Evolutionary conservation across 805 yeast genomes (phyloP), one percentile per base, ranked within the genome.

Genomic region (Kuraishia hungarica): DNA sequence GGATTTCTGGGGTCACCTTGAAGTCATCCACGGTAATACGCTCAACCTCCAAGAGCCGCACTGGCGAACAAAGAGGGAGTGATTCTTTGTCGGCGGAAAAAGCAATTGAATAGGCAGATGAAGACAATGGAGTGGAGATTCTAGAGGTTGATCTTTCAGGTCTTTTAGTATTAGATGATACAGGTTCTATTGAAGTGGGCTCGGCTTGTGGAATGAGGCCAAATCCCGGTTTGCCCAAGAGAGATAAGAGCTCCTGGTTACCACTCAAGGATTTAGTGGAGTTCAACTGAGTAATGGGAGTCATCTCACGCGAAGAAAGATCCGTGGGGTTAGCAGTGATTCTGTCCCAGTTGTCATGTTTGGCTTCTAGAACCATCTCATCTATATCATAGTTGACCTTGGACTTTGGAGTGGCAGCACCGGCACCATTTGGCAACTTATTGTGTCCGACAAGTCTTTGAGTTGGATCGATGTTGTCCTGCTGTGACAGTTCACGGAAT

Each of bases 41-140:
- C 66, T 89, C 93, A 51, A 90, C 80, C 58, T 89, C 96, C 7
- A 86, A 71, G 55, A 90, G 69, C 67, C 92, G 96, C 2, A 89
- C 80, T 1, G 96, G 90, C 1, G 92, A 81, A 17, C 91, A 86
- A 54, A 82, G 71, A 2, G 89, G 86, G 2, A 85, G 64, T 1
- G 68, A 54, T n/a, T 66, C 70, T 1, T 66, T 58, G 43, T 55
- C 58, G 7, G 57, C 58, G 17, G 53, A 53, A 49, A 67, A 57
- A 28, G 57, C 59, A 51, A 51, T 51, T 24, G 47, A 29, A n/a
- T 23, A 43, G 17, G 35, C 28, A 8, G 48, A 6, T 7, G 60
- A 19, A 54, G 57, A 21, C 35, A 61, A 57, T 48, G 51, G 52
- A 48, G 65, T 56, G 55, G 67, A 60, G 39, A 64, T 60, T 47